Evolutionary conservation across 108 stramenopile genomes (phyloP).

Genomic region (Mediolabrus comicus): DNA sequence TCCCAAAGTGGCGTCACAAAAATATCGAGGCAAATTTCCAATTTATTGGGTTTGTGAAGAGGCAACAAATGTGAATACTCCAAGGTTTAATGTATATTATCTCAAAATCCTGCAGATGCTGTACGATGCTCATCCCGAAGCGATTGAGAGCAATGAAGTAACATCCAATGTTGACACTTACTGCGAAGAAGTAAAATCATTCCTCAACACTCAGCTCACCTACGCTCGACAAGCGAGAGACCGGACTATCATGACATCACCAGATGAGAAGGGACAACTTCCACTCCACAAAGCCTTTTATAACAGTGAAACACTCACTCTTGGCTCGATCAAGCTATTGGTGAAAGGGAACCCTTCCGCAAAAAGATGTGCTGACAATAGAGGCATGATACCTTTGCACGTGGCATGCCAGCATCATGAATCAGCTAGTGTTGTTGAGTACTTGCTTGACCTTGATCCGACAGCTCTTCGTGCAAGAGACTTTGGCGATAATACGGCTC

Average conservation of each 20-base stretch:
- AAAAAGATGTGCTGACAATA: no score
- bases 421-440: background rate
- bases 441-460: background rate
- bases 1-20: background rate
- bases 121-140: background rate
- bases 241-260: background rate
- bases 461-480: background rate
- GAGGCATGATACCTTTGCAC: no score
- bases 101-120: background rate
- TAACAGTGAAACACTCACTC: no score
- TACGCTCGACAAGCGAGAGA: constrained; percentile 1
- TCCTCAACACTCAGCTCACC: background rate
- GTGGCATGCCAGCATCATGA: background rate
- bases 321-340: no score
- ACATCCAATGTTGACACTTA: background rate
- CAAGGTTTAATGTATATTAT: no score
- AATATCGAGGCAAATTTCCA: background rate
- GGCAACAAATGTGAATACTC: no score
- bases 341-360: no score
- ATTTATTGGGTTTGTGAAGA: background rate
- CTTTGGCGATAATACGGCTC: background rate
- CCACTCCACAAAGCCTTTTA: no score
- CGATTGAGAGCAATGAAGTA: background rate
- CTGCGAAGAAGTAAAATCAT: background rate
- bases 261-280: no score